Percentiles rank a stretch among this genome's conserved stretches.
These are phyloP conservation scores for Picea sitchensis DNA, from an alignment of 75 land plant genomes.

Conservation along the genomic window DNA sequence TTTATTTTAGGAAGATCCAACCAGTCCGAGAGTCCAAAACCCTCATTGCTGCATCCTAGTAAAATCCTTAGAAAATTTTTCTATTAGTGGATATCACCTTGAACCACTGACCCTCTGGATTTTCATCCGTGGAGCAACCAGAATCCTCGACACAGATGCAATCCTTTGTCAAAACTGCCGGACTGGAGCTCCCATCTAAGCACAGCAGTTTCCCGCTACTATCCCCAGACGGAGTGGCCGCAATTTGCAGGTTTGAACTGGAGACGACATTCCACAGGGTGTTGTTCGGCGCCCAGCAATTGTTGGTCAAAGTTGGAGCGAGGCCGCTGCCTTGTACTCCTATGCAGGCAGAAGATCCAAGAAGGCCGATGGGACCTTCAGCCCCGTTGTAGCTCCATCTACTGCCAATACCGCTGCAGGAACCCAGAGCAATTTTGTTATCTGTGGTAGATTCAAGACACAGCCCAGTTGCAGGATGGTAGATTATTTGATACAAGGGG, in stretches of 20 bases:
- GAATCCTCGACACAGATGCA: background rate
- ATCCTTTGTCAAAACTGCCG: background rate
- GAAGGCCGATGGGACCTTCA: background rate
- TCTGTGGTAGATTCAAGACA: background rate
- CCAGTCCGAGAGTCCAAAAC: too few species aligned
- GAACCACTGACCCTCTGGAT: background rate
- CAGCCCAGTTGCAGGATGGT: conserved; percentile 10
- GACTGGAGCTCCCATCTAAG: background rate
- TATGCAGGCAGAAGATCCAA: background rate
- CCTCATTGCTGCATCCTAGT: too few species aligned
- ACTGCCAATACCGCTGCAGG: background rate
- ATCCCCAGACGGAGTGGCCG: background rate
- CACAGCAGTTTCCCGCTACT: background rate
- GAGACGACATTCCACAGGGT: background rate
- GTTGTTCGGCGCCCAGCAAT: background rate
- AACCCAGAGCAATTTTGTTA: background rate
- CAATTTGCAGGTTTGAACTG: background rate
- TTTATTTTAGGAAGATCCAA: too few species aligned
- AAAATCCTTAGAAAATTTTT: background rate
- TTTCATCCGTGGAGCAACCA: background rate
- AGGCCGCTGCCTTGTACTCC: background rate
- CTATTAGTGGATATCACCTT: background rate
- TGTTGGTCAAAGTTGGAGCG: background rate
- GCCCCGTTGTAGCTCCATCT: background rate
- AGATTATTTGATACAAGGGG: background rate